Base-by-base conservation (phyloP, 2,329 filamentous ascomycete genomes). In the Fusarium begoniae region DNA sequence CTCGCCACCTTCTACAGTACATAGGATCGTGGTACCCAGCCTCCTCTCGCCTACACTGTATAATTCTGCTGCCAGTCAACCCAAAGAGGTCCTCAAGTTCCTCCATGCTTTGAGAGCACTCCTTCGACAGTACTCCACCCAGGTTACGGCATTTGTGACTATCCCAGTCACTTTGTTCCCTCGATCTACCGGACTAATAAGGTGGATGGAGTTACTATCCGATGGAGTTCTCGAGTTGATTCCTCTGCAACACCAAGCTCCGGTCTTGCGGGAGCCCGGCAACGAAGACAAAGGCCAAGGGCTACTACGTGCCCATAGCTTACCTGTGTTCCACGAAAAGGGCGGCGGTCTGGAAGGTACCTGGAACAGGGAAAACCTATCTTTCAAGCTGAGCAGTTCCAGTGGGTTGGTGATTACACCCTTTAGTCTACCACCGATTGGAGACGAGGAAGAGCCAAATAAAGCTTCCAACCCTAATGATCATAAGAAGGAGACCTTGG, bases 141-240 rank as follows among this genome's bases (percentile, higher is more conserved):
- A 90, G 24, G 82, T 96, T 9, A 94, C 92, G 2, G 91, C 90
- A 9, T 86, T 98, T 75, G 84, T 94, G 50, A 95, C 94, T 0
- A 83, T 98, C 2, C 95, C 96, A 0, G 85, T 96, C 3, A 91
- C 94, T 0, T 89, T 99, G 2, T 94, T 94, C 79, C 93, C 95
- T 5, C 90, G 96, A 20, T 87, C 85, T 26, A 89, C 92, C 2
- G 95, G 94, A 4, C 85, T 98, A 17, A 90, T 94, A 17, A 90
- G 94, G 55, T 98, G 94, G 94, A 91, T 95, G 71, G 96, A 99
- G 80, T 85, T 94, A 6, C 85, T 98, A 3, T 91, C 87, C 73
- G 96, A 99, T 78, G 94, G 94, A 10, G 94, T 97, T 12, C 84
- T 98, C 28, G 95, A 98, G 82, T 87, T 99, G 20, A 90, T 94